Evolutionary conservation across 2,329 filamentous ascomycete species (phyloP), one percentile per base, ranked within the genome.

Genomic region (Fusarium redolens): DNA sequence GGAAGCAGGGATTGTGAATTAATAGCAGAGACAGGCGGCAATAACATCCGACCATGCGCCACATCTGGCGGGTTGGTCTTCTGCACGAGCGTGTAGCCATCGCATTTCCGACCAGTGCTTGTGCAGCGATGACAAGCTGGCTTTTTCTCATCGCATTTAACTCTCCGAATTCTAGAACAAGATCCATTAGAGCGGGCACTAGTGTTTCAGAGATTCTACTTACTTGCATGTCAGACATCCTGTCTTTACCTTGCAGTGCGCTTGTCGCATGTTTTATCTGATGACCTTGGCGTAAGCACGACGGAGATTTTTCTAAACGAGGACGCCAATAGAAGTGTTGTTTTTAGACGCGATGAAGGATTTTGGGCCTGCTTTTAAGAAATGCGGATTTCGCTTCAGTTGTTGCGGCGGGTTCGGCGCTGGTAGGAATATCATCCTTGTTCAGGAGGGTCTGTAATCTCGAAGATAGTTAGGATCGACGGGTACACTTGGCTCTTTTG

Each of bases 21-120:
- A 9, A 47, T 17, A 1, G 31, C 5, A 14, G 37, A 18, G 1
- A 28, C 22, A 9, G 31, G 41, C 25, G 55, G 55, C 22, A 48
- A 7, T 0, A 58, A 1, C 28, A 47, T 35, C n/a, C 54, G 38
- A 12, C 30, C 17, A 0, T 57, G 10, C n/a, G 30, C n/a, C 54
- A 20, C 17, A 15, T 57, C 30, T 47, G 17, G 38, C 3, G 40
- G 40, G 40, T n/a, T 57, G 13, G 35, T 47, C 40, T 47, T 57
- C 31, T 47, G 58, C 28, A 18, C 28, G 25, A 38, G 35, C 25
- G 35, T 17, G 48, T 61, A 61, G 20, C 59, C 59, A 30, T 61
- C 59, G 15, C 59, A 61, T 28, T 55, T 41, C 7, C 59, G 59
- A n/a, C 59, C 59, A n/a, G 59, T 61, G 37, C 48, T 61, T 45